Base-by-base conservation (phyloP, 768 basidiomycete species). In the Boletus sensibilis region DNA sequence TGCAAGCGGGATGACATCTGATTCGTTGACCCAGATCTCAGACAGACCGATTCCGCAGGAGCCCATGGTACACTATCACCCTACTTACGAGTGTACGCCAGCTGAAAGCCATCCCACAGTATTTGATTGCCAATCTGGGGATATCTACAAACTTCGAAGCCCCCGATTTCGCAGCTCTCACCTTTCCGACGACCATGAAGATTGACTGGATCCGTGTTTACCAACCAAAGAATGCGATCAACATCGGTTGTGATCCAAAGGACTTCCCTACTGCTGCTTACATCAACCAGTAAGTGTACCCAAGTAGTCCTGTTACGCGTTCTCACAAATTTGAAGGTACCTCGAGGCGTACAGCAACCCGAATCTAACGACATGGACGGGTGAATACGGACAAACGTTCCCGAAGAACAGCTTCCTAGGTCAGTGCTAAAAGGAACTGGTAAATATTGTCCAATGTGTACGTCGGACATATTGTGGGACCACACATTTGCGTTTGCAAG, bases 201-300 rank as follows among this genome's bases (percentile, higher is more conserved):
- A 77, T 96, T 40, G 92, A 97, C 68, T 97, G 88, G 75, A 84
- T 98, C 52, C 84, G 95, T 23, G 90, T 98, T 9, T 98, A 97
- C 72, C 95, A 97, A 68, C 83, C 83, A 3, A 75, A 79, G 65
- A 71, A 82, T 58, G 68, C 79, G 31, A 78, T 83, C 55, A 95
- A 94, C 68, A 79, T 92, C 50, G 94, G 94, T 16, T 98, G 94
- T 67, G 86, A 90, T 67, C 94, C 94, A 13, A 66, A 73, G 43
- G 80, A 83, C 42, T 88, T 82, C 69, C 94, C 96, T 1, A 98
- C 96, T 0, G 72, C 80, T 48, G 78, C 79, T 13, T 98, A 98
- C 70, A 98, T 96, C 69, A 75, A 87, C 46, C 71, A 82, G 82
- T 88, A 61, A 51, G 81, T 70, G 41, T n/a, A 35, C 21, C 13